These are phyloP conservation scores for Collariella sp. DNA, from an alignment of 495 filamentous ascomycete genomes.

Conservation along the genomic window DNA sequence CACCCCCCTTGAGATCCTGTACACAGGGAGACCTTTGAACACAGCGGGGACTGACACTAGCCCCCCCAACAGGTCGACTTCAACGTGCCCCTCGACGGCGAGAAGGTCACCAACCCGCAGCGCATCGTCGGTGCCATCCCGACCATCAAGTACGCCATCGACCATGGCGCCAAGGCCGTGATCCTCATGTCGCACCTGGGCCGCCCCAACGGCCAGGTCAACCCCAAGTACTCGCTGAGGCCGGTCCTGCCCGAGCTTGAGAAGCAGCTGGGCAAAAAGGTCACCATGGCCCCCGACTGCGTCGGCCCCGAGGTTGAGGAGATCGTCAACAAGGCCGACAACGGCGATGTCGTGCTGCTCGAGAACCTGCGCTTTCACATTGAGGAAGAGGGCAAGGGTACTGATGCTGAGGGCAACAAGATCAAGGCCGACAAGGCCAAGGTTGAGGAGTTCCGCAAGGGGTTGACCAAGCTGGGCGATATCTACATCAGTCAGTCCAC, in stretches of 20 bases:
- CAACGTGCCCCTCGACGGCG: slow-evolving; percentile 90
- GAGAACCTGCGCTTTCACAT: slow-evolving; percentile 98
- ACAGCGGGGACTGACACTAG: slow-evolving; percentile 10
- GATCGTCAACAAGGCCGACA: slow-evolving; percentile 71
- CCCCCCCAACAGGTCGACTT: slow-evolving; percentile 73
- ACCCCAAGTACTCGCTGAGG: slow-evolving; percentile 89
- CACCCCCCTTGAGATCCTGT: neutral
- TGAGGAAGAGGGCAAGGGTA: slow-evolving; percentile 93
- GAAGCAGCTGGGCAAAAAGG: slow-evolving; percentile 73
- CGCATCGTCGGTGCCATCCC: slow-evolving; percentile 95
- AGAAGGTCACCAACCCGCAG: slow-evolving; percentile 95
- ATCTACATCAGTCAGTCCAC: slow-evolving; percentile 88
- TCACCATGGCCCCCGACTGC: slow-evolving; percentile 84
- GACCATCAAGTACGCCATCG: slow-evolving; percentile 96
- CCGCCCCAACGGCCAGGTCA: slow-evolving; percentile 81
- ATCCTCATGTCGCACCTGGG: slow-evolving; percentile 98
- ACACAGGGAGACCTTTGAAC: no score
- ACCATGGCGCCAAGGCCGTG: slow-evolving; percentile 89
- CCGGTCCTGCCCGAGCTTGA: slow-evolving; percentile 86
- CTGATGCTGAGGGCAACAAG: slow-evolving; percentile 91
- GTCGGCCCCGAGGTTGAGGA: slow-evolving; percentile 86
- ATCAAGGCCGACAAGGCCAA: slow-evolving; percentile 90
- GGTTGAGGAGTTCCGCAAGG: slow-evolving; percentile 89
- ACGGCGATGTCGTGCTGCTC: slow-evolving; percentile 79
- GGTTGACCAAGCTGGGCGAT: slow-evolving; percentile 88